Base-by-base conservation (phyloP, 495 filamentous ascomycete genomes). In the Letharia columbiana region DNA sequence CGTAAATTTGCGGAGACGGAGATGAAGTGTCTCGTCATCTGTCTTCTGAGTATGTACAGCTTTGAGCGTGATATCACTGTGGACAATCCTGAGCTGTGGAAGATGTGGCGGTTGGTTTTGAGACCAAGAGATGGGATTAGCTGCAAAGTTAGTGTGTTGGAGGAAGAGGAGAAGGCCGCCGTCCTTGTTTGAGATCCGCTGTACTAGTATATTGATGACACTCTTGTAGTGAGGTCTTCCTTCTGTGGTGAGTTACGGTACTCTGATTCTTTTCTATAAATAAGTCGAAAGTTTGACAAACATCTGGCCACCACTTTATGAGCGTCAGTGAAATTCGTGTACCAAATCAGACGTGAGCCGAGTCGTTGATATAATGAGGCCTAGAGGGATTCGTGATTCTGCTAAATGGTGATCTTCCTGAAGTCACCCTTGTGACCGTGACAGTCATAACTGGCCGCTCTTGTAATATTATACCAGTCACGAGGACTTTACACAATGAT, bases 81-180 rank as follows among this genome's bases (percentile, higher is more conserved):
- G 11, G 74, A 75, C 4, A 76, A 83, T 66, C 81, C 80, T 11
- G 81, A 82, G 72, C 71, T 77, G 23, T 77, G 77, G 75, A 83
- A 83, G 73, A 81, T 82, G 80, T 83, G 80, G 81, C 72, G 80
- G 9, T 66, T 82, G 39, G 80, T 82, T 44, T 65, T 83, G 67
- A 72, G 81, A 64, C 81, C 81, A 4, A 78, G 76, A 71, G 76
- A 80, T 64, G 81, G 81, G 11, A 74, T 83, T 20, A 74, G 72
- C 0, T 75, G 81, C 60, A 78, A 75, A 72, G 73, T 76, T 17
- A 78, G 68, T n/a, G 40, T 68, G 44, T 39, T 64, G 71, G 50
- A 63, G 74, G 42, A 68, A 68, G 52, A n/a, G 28, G 71, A 60
- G 59, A 63, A 65, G 57, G 45, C 60, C 15, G 44, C 45, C 6